Base-by-base conservation (phyloP, 2,329 filamentous ascomycete genomes). In the Cercospora sojina region DNA sequence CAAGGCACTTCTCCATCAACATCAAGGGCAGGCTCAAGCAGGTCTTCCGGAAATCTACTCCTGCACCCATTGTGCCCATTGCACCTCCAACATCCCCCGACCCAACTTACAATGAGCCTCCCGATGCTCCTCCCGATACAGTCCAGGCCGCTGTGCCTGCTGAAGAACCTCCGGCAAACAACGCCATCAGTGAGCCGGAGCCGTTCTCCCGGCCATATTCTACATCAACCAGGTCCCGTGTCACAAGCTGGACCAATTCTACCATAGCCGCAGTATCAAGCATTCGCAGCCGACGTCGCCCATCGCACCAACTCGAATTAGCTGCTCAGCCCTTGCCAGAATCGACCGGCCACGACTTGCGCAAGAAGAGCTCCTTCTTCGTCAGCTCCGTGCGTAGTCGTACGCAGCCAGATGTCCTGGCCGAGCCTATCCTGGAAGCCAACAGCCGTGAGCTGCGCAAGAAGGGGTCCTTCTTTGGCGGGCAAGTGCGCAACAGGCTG, bases 201-300 rank as follows among this genome's bases (percentile, higher is more conserved):
- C 60, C 60, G 16, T 41, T 38, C 23, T 38, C 43, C 29, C 43
- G 60, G 18, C 60, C 60, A 55, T 55, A 55, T 20, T 62, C 60
- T 27, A 62, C 31, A 10, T 84, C 86, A 43, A 84, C 87, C 20
- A 85, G 81, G 69, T 90, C 88, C n/a, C 80, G 89, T 23, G 86
- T 91, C 59, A 91, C 89, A 1, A 92, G 90, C 75, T 92, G 90
- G 90, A 85, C 85, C 4, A 86, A 87, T 67, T 90, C 89, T 0
- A 86, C 85, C 1, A 81, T 83, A 1, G 84, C 84, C 64, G 87
- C 85, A 2, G 83, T 85, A 2, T 77, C 83, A 5, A 86, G 75
- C 66, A 83, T 80, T 66, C 81, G 67, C 78, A 84, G 81, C 23
- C 66, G 66, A 25, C 65, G 65, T 23, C 66, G 68, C 3, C 64